Percentiles rank a stretch among this genome's conserved stretches.
These are phyloP conservation scores for Takashimella tepidaria DNA, from an alignment of 1,284 basidiomycete species.

Conservation along the genomic window DNA sequence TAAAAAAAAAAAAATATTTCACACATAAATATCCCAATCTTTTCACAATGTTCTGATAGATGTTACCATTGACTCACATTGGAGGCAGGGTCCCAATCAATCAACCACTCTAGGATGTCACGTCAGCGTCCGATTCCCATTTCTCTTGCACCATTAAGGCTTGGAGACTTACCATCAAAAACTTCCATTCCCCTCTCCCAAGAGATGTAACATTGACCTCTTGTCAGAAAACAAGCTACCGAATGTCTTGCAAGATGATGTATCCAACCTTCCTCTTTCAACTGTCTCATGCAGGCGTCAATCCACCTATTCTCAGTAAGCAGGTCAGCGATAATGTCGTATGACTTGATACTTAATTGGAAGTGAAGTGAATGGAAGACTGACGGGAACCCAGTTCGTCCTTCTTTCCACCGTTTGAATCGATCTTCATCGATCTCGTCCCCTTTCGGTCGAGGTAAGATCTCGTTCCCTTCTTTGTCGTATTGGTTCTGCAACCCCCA, in stretches of 20 bases:
- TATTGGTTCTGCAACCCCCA: constrained; percentile 51
- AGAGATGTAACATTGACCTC: constrained; percentile 55
- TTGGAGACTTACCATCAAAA: constrained; percentile 49
- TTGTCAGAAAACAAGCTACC: constrained; percentile 55
- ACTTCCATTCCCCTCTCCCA: constrained; percentile 57
- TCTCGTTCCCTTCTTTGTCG: constrained; percentile 41
- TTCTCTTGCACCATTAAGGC: no score
- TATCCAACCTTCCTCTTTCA: constrained; percentile 51
- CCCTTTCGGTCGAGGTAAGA: constrained; percentile 46
- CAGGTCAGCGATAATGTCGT: no score
- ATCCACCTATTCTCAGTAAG: no score
- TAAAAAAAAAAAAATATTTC: no score
- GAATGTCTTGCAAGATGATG: constrained; percentile 54
- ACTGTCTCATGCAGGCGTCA: constrained; percentile 53
- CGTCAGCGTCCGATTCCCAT: no score
- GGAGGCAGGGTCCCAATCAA: constrained; percentile 50
- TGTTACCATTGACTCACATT: constrained; percentile 28
- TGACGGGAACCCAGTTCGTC: constrained; percentile 53
- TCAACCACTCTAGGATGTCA: constrained; percentile 37
- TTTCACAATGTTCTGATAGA: neutral
- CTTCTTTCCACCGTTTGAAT: constrained; percentile 49
- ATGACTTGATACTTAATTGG: no score
- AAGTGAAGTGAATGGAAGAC: constrained; percentile 23
- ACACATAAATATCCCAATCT: no score
- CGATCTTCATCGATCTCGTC: constrained; percentile 46